Evolutionary conservation across 441 rosid genomes (phyloP).

Genomic region (Eugenia klotzschiana): DNA sequence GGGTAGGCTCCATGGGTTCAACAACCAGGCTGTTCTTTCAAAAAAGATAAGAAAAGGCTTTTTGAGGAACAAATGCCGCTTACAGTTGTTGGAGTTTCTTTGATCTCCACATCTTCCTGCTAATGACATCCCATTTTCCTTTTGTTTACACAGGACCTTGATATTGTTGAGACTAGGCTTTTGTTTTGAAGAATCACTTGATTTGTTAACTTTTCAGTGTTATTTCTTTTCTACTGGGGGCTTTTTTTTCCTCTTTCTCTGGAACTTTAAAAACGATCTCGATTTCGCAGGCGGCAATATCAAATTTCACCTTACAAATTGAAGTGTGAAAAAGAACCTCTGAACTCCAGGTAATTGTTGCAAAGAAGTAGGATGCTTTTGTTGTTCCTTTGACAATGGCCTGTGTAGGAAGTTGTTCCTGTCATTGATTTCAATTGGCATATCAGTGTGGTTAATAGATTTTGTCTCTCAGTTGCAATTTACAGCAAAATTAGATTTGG

Average conservation of each 20-base stretch:
- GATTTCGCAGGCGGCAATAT: conserved; percentile 53
- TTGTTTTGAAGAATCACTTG: not conserved
- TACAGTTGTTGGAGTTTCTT: not conserved
- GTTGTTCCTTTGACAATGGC: not conserved
- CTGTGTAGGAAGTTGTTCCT: not conserved
- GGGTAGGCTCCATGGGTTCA: not conserved
- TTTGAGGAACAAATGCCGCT: not conserved
- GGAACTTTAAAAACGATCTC: not conserved
- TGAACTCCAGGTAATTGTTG: conserved; percentile 61
- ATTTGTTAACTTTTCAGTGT: not conserved
- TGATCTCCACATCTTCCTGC: not conserved
- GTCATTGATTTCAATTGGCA: not conserved
- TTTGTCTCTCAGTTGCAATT: not conserved
- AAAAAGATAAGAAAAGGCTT: not conserved
- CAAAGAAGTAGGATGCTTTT: not conserved
- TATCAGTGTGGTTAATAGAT: not conserved
- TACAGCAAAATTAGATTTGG: not conserved
- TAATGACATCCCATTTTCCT: not conserved
- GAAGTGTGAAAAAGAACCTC: conserved; percentile 84
- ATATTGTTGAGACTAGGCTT: not conserved
- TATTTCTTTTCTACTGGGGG: not conserved
- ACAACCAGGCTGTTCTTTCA: not conserved
- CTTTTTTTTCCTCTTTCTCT: not conserved
- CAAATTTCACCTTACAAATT: conserved; percentile 66
- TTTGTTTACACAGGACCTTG: not conserved